Percentiles rank a stretch among this genome's conserved stretches.
phyloP scores from a whole-genome alignment of 805 yeast species.

The Starmerella tilneyi region DNA sequence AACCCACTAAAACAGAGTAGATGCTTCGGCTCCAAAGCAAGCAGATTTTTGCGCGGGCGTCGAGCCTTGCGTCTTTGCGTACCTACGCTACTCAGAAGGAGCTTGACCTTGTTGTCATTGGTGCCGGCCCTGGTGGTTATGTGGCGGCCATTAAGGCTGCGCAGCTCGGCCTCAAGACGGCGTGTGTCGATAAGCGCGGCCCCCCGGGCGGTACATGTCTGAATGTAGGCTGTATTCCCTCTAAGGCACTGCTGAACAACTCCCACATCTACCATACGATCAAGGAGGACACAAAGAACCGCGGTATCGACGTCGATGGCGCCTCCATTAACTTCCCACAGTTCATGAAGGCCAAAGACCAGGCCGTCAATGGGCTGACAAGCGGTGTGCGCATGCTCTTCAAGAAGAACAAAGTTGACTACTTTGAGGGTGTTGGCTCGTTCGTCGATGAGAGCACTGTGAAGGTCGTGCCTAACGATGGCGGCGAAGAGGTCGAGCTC shows the following conservation, averaged over 20 bases:
- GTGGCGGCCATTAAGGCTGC: conserved; percentile 99
- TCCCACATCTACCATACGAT: conserved; percentile 86
- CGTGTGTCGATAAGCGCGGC: conserved; percentile 96
- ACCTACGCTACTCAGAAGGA: conserved; percentile 34
- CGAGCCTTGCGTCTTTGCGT: conserved; percentile 14
- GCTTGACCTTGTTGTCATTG: conserved; percentile 88
- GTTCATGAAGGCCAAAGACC: conserved; percentile 86
- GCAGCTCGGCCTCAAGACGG: conserved; percentile 86
- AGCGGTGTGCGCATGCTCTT: conserved; percentile 89
- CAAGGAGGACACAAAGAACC: conserved; percentile 64
- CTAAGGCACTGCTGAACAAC: conserved; percentile 90
- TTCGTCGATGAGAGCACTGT: conserved; percentile 72
- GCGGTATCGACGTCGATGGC: conserved; percentile 81
- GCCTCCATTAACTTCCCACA: conserved; percentile 64
- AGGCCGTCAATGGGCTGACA: conserved; percentile 79
- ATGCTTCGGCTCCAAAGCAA: conserved; percentile 19
- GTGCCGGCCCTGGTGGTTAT: conserved; percentile 99
- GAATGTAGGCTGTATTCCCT: conserved; percentile 98
- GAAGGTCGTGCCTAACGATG: conserved; percentile 77
- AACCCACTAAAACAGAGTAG: background rate
- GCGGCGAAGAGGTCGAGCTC: conserved; percentile 59
- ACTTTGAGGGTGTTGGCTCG: conserved; percentile 87
- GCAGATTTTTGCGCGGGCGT: conserved; percentile 11
- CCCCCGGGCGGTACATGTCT: conserved; percentile 95
- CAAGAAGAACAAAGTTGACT: conserved; percentile 90